Conservation (phyloP, 495 filamentous ascomycete genomes). For the Talaromyces adpressus region DNA sequence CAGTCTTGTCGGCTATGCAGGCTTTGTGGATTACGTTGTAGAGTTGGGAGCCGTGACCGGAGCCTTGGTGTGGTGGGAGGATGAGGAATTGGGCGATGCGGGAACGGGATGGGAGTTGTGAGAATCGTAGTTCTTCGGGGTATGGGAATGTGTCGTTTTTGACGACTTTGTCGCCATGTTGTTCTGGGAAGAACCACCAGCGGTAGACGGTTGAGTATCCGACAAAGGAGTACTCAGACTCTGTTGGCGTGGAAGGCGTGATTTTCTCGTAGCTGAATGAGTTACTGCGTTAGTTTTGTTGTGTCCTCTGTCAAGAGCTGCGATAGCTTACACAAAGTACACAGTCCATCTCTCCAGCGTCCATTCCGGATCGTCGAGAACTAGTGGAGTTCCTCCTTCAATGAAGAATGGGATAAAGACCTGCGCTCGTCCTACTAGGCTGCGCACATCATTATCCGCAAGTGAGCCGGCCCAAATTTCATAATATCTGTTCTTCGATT, state of each 20-base stretch:
- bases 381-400: slow-evolving; percentile 72
- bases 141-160: slow-evolving; percentile 37
- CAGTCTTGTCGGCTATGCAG: slow-evolving; percentile 53
- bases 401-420: slow-evolving; percentile 83
- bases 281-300: background rate
- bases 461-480: slow-evolving; percentile 58
- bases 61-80: slow-evolving; percentile 76
- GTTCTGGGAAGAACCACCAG: slow-evolving; percentile 45
- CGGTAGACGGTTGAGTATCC: slow-evolving; percentile 87
- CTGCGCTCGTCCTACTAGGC: slow-evolving; percentile 70
- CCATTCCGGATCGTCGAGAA: slow-evolving; percentile 67
- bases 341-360: slow-evolving; percentile 77
- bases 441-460: slow-evolving; percentile 48
- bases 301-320: background rate
- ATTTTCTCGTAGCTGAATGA: slow-evolving; percentile 57
- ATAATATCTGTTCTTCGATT: slow-evolving; percentile 40
- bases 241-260: slow-evolving; percentile 33
- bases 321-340: slow-evolving; percentile 54
- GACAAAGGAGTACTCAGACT: slow-evolving; percentile 61
- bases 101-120: slow-evolving; percentile 56
- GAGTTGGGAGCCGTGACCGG: slow-evolving; percentile 70
- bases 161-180: slow-evolving; percentile 20
- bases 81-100: slow-evolving; percentile 94
- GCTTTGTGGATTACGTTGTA: slow-evolving; percentile 69
- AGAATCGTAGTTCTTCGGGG: slow-evolving; percentile 29